Base-by-base conservation (phyloP, 2,329 filamentous ascomycete species). In the Monilinia aucupariae region DNA sequence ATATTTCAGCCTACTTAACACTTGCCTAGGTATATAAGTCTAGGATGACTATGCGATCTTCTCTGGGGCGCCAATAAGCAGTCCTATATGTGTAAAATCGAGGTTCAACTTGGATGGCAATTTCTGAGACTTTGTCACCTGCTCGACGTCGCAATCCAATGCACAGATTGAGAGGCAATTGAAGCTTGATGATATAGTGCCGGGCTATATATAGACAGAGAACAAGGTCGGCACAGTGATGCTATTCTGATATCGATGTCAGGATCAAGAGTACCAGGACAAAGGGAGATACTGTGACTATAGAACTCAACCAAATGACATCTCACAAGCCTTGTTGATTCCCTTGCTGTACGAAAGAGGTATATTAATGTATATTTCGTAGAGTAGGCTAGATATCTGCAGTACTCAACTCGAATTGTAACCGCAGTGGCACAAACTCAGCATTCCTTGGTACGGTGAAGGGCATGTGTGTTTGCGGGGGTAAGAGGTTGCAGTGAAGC, bases 391-490 rank as follows among this genome's bases (percentile, higher is more conserved):
- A 34, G 27, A 47, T 34, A 15, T 45, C 27, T 45, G 1, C 27
- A 45, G 20, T 25, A 20, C 43, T 55, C 25, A 32, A 45, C 13
- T 32, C 39, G 12, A 55, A 22, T 45, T 39, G 6, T 55, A 45
- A 22, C 27, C 41, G 43, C 41, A 20, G 53, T 56, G 41, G 41
- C 27, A 47, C 20, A 56, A 47, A 22, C 4, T 17, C 22, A 17
- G 20, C 25, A 34, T 32, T 22, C 22, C 20, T 12, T 15, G 53
- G 41, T 34, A 45, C 6, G 53, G 27, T 20, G 27, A 32, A 22
- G 53, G 41, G n/a, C n/a, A 22, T 45, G 27, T 25, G n/a, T 37
- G 20, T 56, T 49, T 59, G 41, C 55, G 45, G 55, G 45, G 45
- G 32, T 49, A 49, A 30, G 43, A 49, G 8, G 22, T 49, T 59